A percentile compares a stretch with the other conserved stretches of the same genome.
phyloP scores from a whole-genome alignment of 805 yeast genomes.

The Ogataea polymorpha region DNA sequence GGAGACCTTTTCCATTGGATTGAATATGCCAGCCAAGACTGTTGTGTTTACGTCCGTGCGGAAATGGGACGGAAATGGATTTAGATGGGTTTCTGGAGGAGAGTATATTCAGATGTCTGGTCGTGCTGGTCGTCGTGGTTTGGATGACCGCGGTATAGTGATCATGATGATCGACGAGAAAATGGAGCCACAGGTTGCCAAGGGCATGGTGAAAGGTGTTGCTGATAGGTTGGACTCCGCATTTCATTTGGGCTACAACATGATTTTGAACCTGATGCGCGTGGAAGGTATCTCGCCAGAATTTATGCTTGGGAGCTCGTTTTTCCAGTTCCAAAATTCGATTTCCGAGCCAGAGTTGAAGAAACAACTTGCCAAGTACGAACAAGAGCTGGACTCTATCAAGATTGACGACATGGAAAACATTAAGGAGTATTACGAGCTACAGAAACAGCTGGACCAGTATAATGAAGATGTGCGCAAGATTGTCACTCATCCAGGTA shows the following conservation, averaged over 20 bases:
- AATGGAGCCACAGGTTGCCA: conserved; percentile 99
- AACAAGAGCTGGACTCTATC: conserved; percentile 45
- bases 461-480: conserved; percentile 77
- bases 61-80: conserved; percentile 97
- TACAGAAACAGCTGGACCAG: conserved; percentile 63
- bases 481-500: conserved; percentile 88
- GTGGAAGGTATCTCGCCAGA: conserved; percentile 99
- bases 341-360: conserved; percentile 87
- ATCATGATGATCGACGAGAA: conserved; percentile 99
- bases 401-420: conserved; percentile 69
- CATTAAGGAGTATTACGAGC: conserved; percentile 79
- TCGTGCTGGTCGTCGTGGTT: conserved; percentile 99
- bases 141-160: conserved; percentile 98
- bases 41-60: conserved; percentile 97
- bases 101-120: conserved; percentile 99
- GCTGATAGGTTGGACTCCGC: conserved; percentile 98
- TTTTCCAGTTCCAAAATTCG: conserved; percentile 92
- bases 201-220: conserved; percentile 99
- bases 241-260: conserved; percentile 94
- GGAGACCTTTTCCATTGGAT: conserved; percentile 96
- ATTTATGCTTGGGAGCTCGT: conserved; percentile 91
- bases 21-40: conserved; percentile 99
- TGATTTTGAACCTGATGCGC: conserved; percentile 92
- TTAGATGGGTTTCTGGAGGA: conserved; percentile 99
- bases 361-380: conserved; percentile 53